Evolutionary conservation across 495 filamentous ascomycete species (phyloP), one percentile per base, ranked within the genome.

Genomic region (Daldinia bambusicola): DNA sequence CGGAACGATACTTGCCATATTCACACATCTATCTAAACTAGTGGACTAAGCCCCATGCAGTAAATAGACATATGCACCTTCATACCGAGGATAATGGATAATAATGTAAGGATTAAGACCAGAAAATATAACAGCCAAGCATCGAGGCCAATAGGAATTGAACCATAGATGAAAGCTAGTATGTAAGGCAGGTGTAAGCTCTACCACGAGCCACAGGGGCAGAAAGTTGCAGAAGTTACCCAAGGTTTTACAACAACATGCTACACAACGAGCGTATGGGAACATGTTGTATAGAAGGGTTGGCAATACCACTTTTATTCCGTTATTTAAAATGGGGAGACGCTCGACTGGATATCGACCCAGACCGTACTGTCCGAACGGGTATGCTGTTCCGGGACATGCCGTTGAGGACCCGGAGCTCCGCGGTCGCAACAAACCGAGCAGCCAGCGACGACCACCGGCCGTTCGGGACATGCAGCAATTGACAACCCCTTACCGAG

Each of bases 391-490:
- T 53, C 63, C 69, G 69, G 63, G 14, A 52, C 53, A 67, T 63
- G 31, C 69, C 69, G 69, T 53, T 13, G 22, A 48, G 16, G 60
- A 14, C 45, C 68, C 69, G 69, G 69, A 66, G 63, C 63, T 71
- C 58, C 63, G 69, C 63, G 63, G 26, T 10, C 62, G 45, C 22
- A 16, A 45, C 38, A 30, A 57, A 9, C 50, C 50, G 56, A 64
- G 32, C 43, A 31, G 7, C 38, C 37, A 51, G 50, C 32, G 37
- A 51, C 36, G 20, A 56, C 16, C 52, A 36, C 69, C 62, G 68
- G 63, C 63, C 57, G 63, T 20, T 58, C 69, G 69, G 69, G 58
- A 67, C 18, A 63, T 57, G 58, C 41, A 48, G 45, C 16, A 55
- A 43, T 2, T 1, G 1, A 26, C 3, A 26, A n/a, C 18, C 26